Conservation (phyloP, 768 basidiomycete genomes). For the Lactarius vividus region DNA sequence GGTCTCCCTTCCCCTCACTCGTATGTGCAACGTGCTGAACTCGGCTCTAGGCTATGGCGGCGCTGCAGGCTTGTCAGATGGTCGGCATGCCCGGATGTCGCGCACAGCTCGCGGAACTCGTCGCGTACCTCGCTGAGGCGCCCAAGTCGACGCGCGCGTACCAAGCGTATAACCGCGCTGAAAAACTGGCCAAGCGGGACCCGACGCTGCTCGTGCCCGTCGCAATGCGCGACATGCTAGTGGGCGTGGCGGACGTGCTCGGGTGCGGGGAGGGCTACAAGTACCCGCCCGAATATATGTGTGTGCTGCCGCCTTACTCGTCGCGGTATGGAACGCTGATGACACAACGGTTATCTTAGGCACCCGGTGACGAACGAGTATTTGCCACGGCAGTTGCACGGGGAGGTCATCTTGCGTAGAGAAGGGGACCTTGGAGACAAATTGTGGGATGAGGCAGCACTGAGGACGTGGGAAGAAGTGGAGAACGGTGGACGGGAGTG, state of each 20-base stretch:
- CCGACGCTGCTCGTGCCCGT: slow-evolving; percentile 62
- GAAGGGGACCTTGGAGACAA: slow-evolving; percentile 42
- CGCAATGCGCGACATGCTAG: slow-evolving; percentile 76
- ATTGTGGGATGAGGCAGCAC: slow-evolving; percentile 47
- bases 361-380: slow-evolving; percentile 56
- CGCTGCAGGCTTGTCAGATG: slow-evolving; percentile 61
- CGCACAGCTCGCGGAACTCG: slow-evolving; percentile 73
- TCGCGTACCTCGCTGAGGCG: slow-evolving; percentile 77
- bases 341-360: slow-evolving; percentile 26
- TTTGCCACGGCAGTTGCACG: slow-evolving; percentile 44
- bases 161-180: slow-evolving; percentile 70
- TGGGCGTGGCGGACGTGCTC: slow-evolving; percentile 51
- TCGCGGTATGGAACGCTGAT: neutral
- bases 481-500: slow-evolving; percentile 41
- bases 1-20: slow-evolving; percentile 28
- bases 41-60: slow-evolving; percentile 52
- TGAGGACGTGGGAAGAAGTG: slow-evolving; percentile 46
- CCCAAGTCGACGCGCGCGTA: slow-evolving; percentile 81
- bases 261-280: slow-evolving; percentile 49
- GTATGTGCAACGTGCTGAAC: neutral
- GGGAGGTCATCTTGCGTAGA: slow-evolving; percentile 38
- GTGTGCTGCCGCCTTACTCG: slow-evolving; percentile 19
- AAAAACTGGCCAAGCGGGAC: slow-evolving; percentile 55
- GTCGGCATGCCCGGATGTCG: slow-evolving; percentile 84
- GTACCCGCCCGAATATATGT: slow-evolving; percentile 49